Evolutionary conservation across 257 asterid species (phyloP), one percentile per base, ranked within the genome.

Genomic region (Phtheirospermum japonicum): DNA sequence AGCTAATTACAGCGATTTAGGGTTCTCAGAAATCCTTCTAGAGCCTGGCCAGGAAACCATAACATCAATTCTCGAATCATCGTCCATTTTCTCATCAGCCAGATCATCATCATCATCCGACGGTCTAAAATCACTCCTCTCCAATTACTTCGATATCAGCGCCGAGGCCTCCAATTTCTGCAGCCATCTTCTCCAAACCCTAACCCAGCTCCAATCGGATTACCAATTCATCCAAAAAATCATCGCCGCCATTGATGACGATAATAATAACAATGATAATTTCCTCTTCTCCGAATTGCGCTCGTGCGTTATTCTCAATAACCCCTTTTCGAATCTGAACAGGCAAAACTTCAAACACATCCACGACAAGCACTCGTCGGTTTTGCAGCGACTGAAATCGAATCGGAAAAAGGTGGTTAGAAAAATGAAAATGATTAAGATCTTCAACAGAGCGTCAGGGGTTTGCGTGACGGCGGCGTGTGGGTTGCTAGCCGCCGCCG

Each of bases 131-230:
- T 57, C 89, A 39, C 81, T 88, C 18, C 64, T 90, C 20, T 34
- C 52, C 14, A 59, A 76, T 51, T 90, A 85, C 69, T 90, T 90
- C 62, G 62, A 80, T 9, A 57, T 81, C 18, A 90, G 95, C 57
- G 94, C 94, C 0, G 95, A 85, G 17, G 95, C 98, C 2, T 85
- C 94, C 0, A 57, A 34, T 33, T 67, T 84, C 61, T 90, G 95
- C 75, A 78, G 74, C 81, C 72, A 66, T 4, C 84, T 90, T 7
- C 81, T 90, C 11, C 68, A 56, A 63, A 63, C 65, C 75, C 66
- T 84, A 7, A 67, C 36, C 72, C 82, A 77, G 43, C 66, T 85
- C 32, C 88, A 76, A 68, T 57, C 85, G 5, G 77, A 81, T 43
- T 65, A 71, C 67, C 56, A 7, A 0, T 65, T 67, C 33, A 67